Evolutionary conservation across 352 stramenopile species (phyloP).

Genomic region (Globisporangium sylvaticum): DNA sequence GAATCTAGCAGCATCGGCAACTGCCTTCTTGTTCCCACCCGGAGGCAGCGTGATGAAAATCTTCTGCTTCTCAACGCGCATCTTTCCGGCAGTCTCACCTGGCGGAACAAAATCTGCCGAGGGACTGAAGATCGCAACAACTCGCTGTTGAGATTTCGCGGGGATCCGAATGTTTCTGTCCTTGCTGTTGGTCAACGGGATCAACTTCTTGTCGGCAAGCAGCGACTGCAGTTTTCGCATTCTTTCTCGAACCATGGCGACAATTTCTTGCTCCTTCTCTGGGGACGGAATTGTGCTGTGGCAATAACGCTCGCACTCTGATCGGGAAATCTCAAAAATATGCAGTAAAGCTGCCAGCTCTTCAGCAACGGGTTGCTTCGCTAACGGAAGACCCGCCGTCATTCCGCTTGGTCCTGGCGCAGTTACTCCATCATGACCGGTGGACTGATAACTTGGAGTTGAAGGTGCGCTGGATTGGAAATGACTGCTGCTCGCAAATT

Average conservation of each 20-base stretch:
- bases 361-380: constrained; percentile 23
- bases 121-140: constrained; percentile 77
- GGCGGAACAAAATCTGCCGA: constrained; percentile 28
- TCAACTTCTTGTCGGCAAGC: constrained; percentile 64
- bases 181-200: constrained; percentile 58
- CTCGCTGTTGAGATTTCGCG: constrained; percentile 68
- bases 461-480: neutral
- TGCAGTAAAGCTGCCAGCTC: constrained; percentile 59
- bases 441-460: constrained; percentile 5
- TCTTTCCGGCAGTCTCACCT: constrained; percentile 48
- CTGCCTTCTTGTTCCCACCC: constrained; percentile 83
- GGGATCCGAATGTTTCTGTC: constrained; percentile 78
- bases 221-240: constrained; percentile 62
- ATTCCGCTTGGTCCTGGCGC: neutral
- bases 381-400: neutral
- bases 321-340: constrained; percentile 59
- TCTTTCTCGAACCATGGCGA: constrained; percentile 71
- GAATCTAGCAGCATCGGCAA: constrained; percentile 49
- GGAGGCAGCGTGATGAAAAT: constrained; percentile 84
- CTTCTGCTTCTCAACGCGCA: constrained; percentile 83
- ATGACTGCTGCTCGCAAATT: constrained; percentile 4
- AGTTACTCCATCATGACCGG: constrained; percentile 2
- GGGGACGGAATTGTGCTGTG: constrained; percentile 49
- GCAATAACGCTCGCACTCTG: constrained; percentile 71
- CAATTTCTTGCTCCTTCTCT: constrained; percentile 81